Conservation (phyloP, 176 grass and related monocot species). For the Pontederia crassipes region DNA sequence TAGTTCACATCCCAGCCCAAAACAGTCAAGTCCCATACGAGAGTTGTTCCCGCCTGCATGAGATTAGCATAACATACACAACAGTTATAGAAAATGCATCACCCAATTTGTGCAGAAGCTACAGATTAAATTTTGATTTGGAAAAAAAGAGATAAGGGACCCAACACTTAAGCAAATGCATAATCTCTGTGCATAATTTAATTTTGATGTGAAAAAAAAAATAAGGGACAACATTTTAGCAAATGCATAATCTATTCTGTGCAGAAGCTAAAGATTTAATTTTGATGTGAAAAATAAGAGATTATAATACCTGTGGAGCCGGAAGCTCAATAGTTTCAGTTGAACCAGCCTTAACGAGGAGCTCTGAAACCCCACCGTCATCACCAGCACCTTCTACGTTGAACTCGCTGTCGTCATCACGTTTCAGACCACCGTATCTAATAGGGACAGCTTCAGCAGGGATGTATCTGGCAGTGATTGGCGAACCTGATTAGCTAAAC, state of each 20-base stretch:
- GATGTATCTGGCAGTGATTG: slow-evolving; percentile 38
- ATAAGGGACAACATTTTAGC: neutral
- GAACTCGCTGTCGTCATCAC: slow-evolving; percentile 53
- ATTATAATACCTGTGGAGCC: slow-evolving; percentile 33
- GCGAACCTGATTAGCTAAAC: neutral
- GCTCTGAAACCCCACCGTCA: slow-evolving; percentile 38
- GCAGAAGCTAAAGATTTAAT: neutral
- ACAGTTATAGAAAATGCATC: neutral
- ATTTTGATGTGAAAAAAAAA: slow-evolving; percentile 1
- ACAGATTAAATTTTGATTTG: neutral
- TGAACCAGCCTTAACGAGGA: slow-evolving; percentile 44
- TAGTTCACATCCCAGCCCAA: slow-evolving; percentile 95
- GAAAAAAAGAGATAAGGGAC: neutral
- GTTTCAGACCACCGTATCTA: slow-evolving; percentile 83
- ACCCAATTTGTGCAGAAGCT: neutral
- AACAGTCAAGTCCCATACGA: slow-evolving; percentile 75
- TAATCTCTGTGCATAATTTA: too few relatives aligned
- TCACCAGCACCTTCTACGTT: slow-evolving; percentile 30
- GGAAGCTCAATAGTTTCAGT: slow-evolving; percentile 60
- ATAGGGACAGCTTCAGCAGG: slow-evolving; percentile 63
- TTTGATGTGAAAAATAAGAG: too few relatives aligned
- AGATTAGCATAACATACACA: too few relatives aligned
- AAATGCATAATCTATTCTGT: neutral
- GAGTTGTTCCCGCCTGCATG: slow-evolving; percentile 40
- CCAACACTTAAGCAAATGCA: too few relatives aligned